Base-by-base conservation (phyloP, 1,284 basidiomycete genomes). In the Irpex sp. region DNA sequence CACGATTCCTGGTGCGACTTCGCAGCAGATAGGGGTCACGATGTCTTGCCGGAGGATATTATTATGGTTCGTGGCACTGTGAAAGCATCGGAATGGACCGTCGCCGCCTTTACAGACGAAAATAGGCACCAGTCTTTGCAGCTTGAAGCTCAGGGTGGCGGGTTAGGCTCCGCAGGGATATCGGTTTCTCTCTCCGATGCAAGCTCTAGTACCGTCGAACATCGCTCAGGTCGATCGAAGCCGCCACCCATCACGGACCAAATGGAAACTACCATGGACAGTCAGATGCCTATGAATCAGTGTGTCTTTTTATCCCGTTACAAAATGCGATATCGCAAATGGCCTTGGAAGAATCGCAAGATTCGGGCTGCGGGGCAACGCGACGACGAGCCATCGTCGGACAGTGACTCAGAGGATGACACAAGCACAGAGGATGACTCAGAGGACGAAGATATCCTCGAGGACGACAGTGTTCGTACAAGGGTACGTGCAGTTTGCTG, bases 31-130 rank as follows among this genome's bases (percentile, higher is more conserved):
- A 19, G 26, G n/a, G 49, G 38, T 6, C 57, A 58, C 57, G 62
- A 60, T 31, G 11, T 66, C 9, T 4, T n/a, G 15, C 55, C 31
- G 17, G 60, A 62, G 40, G 57, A 59, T 21, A 51, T 66, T 38
- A 61, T 66, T 17, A 54, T 66, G 34, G 65, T 66, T 5, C 51
- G 63, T 5, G 65, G 65, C 15, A 64, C 59, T 58, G 54, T 66
- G 21, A 66, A 66, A 51, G 60, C 61, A 21, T 58, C 60, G n/a
- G 37, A 62, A 19, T 66, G 65, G 63, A 61, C 61, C 2, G 55
- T 64, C 7, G 65, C 65, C 13, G 63, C 65, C 11, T 60, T 64
- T 56, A 19, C 38, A n/a, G 48, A 64, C 51, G 47, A 64, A 31
- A 63, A 44, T 21, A 44, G 37, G 13, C 15, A 48, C 13, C 63